Percentiles rank a stretch among this genome's conserved stretches.
Evolutionary conservation across 1,284 basidiomycete species (phyloP).

Genomic region (Fomitopsis betulina): DNA sequence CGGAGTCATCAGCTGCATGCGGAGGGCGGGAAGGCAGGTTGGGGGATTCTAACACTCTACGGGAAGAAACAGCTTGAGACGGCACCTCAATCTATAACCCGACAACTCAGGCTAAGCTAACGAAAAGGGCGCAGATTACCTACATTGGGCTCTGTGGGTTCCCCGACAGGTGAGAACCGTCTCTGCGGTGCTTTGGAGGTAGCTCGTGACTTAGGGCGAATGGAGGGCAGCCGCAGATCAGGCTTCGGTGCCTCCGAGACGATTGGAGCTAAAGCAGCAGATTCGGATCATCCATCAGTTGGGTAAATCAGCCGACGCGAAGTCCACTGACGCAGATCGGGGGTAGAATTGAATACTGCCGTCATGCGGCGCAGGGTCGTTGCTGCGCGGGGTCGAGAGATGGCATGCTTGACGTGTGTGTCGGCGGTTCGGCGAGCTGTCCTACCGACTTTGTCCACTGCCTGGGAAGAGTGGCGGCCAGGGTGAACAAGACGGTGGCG

Average conservation of each 20-base stretch:
- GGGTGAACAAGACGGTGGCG: conserved; percentile 8
- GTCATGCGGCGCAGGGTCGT: conserved; percentile 65
- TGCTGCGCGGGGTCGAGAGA: conserved; percentile 61
- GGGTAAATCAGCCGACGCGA: not conserved
- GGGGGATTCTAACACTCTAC: not conserved
- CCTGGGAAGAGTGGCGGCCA: conserved; percentile 32
- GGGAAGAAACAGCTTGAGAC: not conserved
- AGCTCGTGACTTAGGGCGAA: conserved; percentile 7
- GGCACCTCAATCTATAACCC: not conserved
- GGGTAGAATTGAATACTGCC: conserved; percentile 59
- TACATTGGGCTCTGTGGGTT: not conserved
- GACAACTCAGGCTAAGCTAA: not conserved
- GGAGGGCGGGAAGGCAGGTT: not conserved
- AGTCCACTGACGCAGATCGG: conserved; percentile 53
- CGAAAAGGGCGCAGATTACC: not conserved
- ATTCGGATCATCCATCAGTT: not conserved
- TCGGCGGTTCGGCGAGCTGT: conserved; percentile 63
- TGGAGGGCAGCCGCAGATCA: not conserved
- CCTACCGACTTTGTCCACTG: conserved; percentile 62
- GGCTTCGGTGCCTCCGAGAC: conserved; percentile 16
- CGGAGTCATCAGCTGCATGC: not conserved
- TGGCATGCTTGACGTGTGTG: conserved; percentile 63
- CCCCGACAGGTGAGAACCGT: not conserved
- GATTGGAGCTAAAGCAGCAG: conserved; percentile 23
- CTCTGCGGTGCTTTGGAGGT: not conserved